A percentile compares a stretch with the other conserved stretches of the same genome.
Conservation (phyloP, 768 basidiomycete species). For the Porphyrellus cyaneotinctus region DNA sequence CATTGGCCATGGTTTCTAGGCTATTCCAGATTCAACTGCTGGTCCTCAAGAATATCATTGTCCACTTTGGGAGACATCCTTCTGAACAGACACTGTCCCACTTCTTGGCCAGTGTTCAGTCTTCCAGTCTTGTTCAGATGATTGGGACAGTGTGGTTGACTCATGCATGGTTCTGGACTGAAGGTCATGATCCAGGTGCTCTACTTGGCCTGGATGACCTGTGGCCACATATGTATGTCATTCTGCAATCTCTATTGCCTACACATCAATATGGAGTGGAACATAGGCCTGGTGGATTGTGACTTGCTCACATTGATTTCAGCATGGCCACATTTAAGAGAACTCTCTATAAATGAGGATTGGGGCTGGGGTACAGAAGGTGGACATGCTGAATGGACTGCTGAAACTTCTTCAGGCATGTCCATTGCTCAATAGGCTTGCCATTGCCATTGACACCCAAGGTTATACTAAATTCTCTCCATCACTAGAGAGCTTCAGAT, state of each 20-base stretch:
- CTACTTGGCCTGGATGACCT: not conserved
- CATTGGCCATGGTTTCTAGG: not conserved
- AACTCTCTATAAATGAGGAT: too few relatives aligned
- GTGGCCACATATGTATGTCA: not conserved
- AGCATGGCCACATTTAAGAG: too few relatives aligned
- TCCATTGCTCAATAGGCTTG: too few relatives aligned
- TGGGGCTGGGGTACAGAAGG: too few relatives aligned
- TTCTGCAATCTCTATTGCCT: not conserved
- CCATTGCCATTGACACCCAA: too few relatives aligned
- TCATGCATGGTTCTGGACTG: not conserved
- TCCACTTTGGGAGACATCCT: not conserved
- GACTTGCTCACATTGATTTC: too few relatives aligned
- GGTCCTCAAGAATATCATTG: not conserved
- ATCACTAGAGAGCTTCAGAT: too few relatives aligned
- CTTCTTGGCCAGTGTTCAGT: not conserved
- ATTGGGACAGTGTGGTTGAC: fast-evolving
- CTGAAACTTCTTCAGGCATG: too few relatives aligned
- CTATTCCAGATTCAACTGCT: not conserved
- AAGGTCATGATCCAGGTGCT: not conserved
- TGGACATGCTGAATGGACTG: too few relatives aligned
- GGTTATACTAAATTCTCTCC: too few relatives aligned
- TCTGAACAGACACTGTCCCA: not conserved
- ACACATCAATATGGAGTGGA: not conserved
- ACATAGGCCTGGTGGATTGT: not conserved
- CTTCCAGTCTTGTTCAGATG: not conserved